phyloP scores from a whole-genome alignment of 192 early-diverging fungal species.

The Kickxella alabastrina region DNA sequence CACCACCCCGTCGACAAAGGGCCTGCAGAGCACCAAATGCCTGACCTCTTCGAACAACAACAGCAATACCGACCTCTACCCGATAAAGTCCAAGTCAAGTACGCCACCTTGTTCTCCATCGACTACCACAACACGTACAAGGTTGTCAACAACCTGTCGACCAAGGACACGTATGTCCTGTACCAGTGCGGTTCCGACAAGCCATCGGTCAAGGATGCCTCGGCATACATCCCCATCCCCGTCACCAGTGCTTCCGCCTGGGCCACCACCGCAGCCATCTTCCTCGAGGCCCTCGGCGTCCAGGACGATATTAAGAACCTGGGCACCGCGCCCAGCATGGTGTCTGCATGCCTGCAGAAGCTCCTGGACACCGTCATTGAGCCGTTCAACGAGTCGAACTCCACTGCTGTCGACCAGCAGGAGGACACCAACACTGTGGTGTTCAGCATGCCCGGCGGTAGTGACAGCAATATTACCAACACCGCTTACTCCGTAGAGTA shows the following conservation, averaged over 20 bases:
- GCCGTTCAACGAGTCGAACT: conserved; percentile 37
- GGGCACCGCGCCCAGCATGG: conserved; percentile 42
- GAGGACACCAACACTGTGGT: conserved; percentile 31
- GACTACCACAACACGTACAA: conserved; percentile 52
- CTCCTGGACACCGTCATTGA: conserved; percentile 38
- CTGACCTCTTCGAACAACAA: conserved; percentile 7
- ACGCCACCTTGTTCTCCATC: conserved; percentile 43
- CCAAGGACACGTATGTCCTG: conserved; percentile 47
- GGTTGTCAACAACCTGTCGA: conserved; percentile 37
- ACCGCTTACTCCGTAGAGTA: conserved; percentile 39
- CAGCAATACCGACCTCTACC: conserved; percentile 13
- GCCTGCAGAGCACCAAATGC: conserved; percentile 44
- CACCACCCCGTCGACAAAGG: conserved; percentile 18
- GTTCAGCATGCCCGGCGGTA: conserved; percentile 34
- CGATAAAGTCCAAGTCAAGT: conserved; percentile 34
- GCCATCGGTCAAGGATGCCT: conserved; percentile 23
- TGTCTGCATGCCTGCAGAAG: conserved; percentile 51
- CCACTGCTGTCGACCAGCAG: conserved; percentile 29
- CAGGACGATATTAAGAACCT: conserved; percentile 40
- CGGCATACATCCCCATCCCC: conserved; percentile 37
- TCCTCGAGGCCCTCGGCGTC: conserved; percentile 49
- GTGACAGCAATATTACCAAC: conserved; percentile 26
- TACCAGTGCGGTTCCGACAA: conserved; percentile 40
- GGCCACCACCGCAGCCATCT: conserved; percentile 42
- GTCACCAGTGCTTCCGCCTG: conserved; percentile 36